phyloP scores from a whole-genome alignment of 768 basidiomycete genomes.

The Suillus weaverae region DNA sequence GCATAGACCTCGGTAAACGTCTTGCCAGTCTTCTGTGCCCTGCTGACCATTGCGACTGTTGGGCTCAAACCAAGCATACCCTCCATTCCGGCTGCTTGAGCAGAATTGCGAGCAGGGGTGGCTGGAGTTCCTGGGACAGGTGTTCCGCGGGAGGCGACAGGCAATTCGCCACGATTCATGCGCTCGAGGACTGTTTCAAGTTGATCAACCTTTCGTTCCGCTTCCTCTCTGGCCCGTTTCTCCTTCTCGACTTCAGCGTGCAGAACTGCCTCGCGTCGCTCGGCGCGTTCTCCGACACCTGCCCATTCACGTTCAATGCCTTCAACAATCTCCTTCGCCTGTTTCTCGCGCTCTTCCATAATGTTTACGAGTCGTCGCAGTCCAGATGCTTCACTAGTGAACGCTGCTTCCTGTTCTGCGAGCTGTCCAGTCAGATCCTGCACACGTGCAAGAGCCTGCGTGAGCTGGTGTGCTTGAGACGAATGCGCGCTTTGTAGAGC shows the following conservation, averaged over 20 bases:
- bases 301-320: conserved; percentile 84
- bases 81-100: conserved; percentile 46
- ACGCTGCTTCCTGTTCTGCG: conserved; percentile 83
- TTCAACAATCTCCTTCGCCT: conserved; percentile 80
- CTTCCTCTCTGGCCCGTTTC: conserved; percentile 61
- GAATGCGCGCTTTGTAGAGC: conserved; percentile 72
- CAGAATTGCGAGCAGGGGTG: conserved; percentile 39
- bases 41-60: conserved; percentile 83
- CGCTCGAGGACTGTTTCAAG: conserved; percentile 70
- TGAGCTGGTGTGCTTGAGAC: conserved; percentile 71
- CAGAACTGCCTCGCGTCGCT: conserved; percentile 63
- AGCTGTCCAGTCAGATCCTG: conserved; percentile 75
- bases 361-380: conserved; percentile 74
- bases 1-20: conserved; percentile 94
- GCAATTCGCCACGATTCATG: conserved; percentile 73
- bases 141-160: conserved; percentile 47
- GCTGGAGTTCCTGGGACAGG: conserved; percentile 40
- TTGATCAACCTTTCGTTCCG: conserved; percentile 70
- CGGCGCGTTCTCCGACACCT: conserved; percentile 65
- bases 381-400: conserved; percentile 72
- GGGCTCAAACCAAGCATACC: conserved; percentile 77
- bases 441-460: conserved; percentile 71
- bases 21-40: conserved; percentile 78
- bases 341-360: conserved; percentile 87
- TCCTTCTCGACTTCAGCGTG: conserved; percentile 75